Conservation (phyloP, 805 yeast species). For the Candida ovalis region DNA sequence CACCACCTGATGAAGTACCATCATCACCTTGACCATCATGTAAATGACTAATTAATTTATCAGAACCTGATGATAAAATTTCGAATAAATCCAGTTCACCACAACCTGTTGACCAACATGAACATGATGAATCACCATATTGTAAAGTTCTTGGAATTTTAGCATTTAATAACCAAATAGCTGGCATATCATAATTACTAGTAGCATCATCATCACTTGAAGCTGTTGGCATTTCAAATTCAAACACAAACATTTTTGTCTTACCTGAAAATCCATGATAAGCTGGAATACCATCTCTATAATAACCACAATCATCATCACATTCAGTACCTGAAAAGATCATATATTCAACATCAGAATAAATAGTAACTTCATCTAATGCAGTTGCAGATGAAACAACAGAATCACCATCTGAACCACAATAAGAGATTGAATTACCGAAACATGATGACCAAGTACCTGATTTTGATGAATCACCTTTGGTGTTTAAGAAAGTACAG, state of each 20-base stretch:
- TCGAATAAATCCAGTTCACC: conserved; percentile 97
- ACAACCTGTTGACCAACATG: conserved; percentile 97
- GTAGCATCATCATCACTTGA: conserved; percentile 41
- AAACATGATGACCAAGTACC: conserved; percentile 84
- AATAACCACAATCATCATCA: conserved; percentile 74
- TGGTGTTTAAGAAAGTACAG: conserved; percentile 77
- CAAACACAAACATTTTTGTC: conserved; percentile 83
- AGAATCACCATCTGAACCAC: conserved; percentile 71
- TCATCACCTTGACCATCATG: conserved; percentile 78
- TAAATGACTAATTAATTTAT: conserved; percentile 71
- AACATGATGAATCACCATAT: conserved; percentile 80
- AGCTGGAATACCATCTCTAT: conserved; percentile 75
- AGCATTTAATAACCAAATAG: conserved; percentile 57
- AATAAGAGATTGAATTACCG: conserved; percentile 90
- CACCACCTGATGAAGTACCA: conserved; percentile 53
- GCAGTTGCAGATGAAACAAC: conserved; percentile 68
- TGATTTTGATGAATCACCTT: conserved; percentile 80
- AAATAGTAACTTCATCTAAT: conserved; percentile 62
- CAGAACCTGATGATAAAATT: conserved; percentile 72
- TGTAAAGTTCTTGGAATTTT: conserved; percentile 95
- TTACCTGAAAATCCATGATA: conserved; percentile 87
- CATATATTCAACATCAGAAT: conserved; percentile 74
- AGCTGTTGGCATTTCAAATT: conserved; percentile 84
- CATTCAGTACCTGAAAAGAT: conserved; percentile 75
- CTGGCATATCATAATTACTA: conserved; percentile 91